Percentiles rank a stretch among this genome's conserved stretches.
Conservation (phyloP, 176 grass and related monocot species). For the Aechmea fasciata region DNA sequence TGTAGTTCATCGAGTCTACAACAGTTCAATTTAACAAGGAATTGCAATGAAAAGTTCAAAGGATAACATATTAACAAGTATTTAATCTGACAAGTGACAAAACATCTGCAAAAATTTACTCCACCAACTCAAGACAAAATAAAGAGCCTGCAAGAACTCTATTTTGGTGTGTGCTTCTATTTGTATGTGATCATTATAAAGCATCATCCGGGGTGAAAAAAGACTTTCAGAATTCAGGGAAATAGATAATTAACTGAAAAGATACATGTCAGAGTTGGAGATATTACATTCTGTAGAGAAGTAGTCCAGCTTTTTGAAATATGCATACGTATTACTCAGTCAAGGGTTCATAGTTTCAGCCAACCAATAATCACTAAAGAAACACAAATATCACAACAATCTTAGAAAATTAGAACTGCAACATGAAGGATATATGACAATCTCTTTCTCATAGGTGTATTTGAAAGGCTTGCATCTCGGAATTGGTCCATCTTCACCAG, state of each 20-base stretch:
- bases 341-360: conserved; percentile 36
- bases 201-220: too few species aligned
- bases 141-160: neutral
- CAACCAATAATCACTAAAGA: conserved; percentile 10
- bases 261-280: conserved; percentile 9
- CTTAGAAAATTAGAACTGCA: conserved; percentile 14
- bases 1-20: too few species aligned
- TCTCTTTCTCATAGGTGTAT: conserved; percentile 96
- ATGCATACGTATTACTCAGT: conserved; percentile 66
- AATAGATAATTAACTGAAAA: neutral
- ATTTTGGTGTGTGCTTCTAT: neutral
- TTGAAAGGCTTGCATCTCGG: conserved; percentile 99
- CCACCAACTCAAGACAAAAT: neutral
- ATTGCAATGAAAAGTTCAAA: too few species aligned
- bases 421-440: conserved; percentile 95
- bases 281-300: conserved; percentile 95
- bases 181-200: neutral
- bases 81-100: too few species aligned
- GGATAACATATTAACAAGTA: too few species aligned
- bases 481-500: conserved; percentile 97
- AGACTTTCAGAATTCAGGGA: too few species aligned
- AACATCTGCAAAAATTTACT: too few species aligned
- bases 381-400: conserved; percentile 4
- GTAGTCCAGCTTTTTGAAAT: conserved; percentile 98
- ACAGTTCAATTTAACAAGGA: too few species aligned